A percentile compares a stretch with the other conserved stretches of the same genome.
phyloP scores from a whole-genome alignment of 2,329 filamentous ascomycete species.

The Stachybotrys chlorohalonatus region DNA sequence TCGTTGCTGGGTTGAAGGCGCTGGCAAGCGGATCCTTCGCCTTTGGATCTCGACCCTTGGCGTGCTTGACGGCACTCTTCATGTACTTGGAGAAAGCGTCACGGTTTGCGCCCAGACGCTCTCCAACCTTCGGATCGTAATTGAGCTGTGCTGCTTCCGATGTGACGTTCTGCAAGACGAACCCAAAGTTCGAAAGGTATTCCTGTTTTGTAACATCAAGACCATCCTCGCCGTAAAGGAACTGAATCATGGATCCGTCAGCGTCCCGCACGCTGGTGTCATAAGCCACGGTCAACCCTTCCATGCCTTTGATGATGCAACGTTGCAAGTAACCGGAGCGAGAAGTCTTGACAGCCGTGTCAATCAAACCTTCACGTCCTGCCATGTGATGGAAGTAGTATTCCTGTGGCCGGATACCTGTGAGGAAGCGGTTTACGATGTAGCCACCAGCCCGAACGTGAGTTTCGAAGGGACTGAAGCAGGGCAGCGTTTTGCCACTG shows the following conservation, averaged over 20 bases:
- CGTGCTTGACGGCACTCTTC: conserved; percentile 72
- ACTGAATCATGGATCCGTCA: conserved; percentile 88
- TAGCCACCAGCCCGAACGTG: conserved; percentile 86
- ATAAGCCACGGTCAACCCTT: conserved; percentile 85
- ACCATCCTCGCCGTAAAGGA: conserved; percentile 93
- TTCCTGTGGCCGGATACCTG: conserved; percentile 91
- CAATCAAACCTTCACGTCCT: conserved; percentile 93
- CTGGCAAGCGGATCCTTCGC: conserved; percentile 68
- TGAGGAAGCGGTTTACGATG: conserved; percentile 93
- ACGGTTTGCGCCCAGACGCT: conserved; percentile 39
- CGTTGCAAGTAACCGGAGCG: conserved; percentile 93
- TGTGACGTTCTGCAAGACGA: conserved; percentile 76
- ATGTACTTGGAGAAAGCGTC: conserved; percentile 63
- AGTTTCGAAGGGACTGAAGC: conserved; percentile 87
- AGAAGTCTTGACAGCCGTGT: conserved; percentile 97
- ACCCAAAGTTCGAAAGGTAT: conserved; percentile 83
- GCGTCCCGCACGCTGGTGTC: conserved; percentile 91
- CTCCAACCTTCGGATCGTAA: conserved; percentile 44
- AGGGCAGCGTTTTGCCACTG: conserved; percentile 90
- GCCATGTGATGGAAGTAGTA: conserved; percentile 99
- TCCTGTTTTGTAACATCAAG: conserved; percentile 91
- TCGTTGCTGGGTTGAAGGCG: conserved; percentile 64
- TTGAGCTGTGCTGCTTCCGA: conserved; percentile 72
- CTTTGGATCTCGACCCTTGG: conserved; percentile 44
- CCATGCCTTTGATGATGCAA: conserved; percentile 98